Evolutionary conservation across 179 eudicot species (phyloP), one percentile per base, ranked within the genome.

Genomic region (Drosera spatulata): DNA sequence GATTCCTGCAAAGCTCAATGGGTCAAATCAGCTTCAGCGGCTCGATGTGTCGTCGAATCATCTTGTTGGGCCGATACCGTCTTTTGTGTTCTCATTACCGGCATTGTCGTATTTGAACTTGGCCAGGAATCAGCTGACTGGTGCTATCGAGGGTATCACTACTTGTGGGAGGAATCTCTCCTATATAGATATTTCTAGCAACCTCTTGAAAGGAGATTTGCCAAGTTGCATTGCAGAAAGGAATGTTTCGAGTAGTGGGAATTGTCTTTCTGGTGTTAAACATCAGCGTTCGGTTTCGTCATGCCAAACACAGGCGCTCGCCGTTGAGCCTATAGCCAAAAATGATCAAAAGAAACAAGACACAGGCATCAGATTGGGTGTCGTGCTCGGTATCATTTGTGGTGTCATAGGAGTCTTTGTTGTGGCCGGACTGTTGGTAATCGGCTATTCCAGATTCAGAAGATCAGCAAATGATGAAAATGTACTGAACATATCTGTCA

Each of bases 81-180:
- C 82, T 8, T 63, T 71, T 15, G 22, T 89, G 15, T 73, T 93
- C 61, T 75, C 85, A 8, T 56, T 89, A 46, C 77, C 84, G 4
- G 68, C 84, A 12, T 70, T 93, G 39, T 69, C 77, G 79, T 80
- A 77, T 71, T 60, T 93, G 37, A 80, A 73, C 56, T 64, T 89
- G 39, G 90, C 82, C 0, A 67, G 72, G 12, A 93, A 89, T 44
- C 87, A 85, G 71, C 70, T 93, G 9, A 89, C 83, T 50, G 99
- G 99, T 4, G 75, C 78, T 41, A 73, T 93, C 8, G 62, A 83
- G 3, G 53, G 55, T 62, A 80, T 56, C 63, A 73, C 76, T 33
- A 50, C 70, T 50, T 93, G 99, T 76, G 77, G 67, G 8, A 55
- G 66, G 2, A 76, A 85, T 42, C 85, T 89, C 2, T 64, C 55